These are phyloP conservation scores for Ceriops tagal DNA, from an alignment of 345 rosid genomes.

Conservation along the genomic window DNA sequence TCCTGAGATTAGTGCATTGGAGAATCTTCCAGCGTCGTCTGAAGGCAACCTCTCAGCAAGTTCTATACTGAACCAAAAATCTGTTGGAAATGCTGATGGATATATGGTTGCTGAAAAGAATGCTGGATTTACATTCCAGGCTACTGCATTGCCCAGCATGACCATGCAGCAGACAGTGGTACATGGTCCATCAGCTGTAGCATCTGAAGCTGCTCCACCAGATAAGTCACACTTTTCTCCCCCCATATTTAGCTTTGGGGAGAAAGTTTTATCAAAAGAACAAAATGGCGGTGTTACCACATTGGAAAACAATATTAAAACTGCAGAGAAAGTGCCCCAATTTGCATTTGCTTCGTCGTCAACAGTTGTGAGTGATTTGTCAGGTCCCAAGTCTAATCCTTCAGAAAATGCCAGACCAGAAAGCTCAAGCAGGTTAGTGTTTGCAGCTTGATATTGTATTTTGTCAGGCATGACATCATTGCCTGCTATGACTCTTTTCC, in stretches of 20 bases:
- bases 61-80: slow-evolving; percentile 32
- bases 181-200: slow-evolving; percentile 28
- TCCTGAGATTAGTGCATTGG: slow-evolving; percentile 34
- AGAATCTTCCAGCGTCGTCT: slow-evolving; percentile 30
- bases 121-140: slow-evolving; percentile 21
- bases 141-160: slow-evolving; percentile 25
- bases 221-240: slow-evolving; percentile 26
- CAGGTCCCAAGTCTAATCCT: slow-evolving; percentile 20
- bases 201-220: slow-evolving; percentile 19
- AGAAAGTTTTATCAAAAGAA: slow-evolving; percentile 33
- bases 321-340: slow-evolving; percentile 24
- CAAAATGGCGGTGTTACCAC: slow-evolving; percentile 22
- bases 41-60: slow-evolving; percentile 30
- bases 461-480: background rate
- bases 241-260: slow-evolving; percentile 25
- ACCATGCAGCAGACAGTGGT: slow-evolving; percentile 33
- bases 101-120: slow-evolving; percentile 36
- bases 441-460: slow-evolving; percentile 2
- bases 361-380: slow-evolving; percentile 25
- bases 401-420: slow-evolving; percentile 28
- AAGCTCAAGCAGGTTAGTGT: slow-evolving; percentile 44
- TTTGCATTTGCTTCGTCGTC: slow-evolving; percentile 11
- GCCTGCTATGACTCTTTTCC: background rate
- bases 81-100: slow-evolving; percentile 32
- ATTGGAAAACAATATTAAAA: slow-evolving; percentile 19